Conservation (phyloP, 2,329 filamentous ascomycete genomes). For the Coleophoma cylindrospora region DNA sequence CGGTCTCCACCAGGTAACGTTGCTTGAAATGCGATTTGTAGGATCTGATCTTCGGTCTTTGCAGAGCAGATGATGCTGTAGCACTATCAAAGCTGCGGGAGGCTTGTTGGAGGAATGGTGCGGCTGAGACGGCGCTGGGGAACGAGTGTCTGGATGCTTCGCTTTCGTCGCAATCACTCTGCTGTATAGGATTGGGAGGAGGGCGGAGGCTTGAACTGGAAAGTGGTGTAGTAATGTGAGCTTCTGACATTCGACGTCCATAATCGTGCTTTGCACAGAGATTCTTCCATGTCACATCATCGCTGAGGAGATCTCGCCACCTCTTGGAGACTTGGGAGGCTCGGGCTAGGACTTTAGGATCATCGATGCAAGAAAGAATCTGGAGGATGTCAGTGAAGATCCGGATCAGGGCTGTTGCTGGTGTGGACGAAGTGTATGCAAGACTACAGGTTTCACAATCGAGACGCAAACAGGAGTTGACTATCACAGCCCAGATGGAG, state of each 20-base stretch:
- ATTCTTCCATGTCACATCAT: slow-evolving; percentile 98
- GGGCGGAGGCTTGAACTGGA: slow-evolving; percentile 16
- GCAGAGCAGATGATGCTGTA: slow-evolving; percentile 31
- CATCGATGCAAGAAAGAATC: slow-evolving; percentile 95
- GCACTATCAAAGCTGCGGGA: slow-evolving; percentile 51
- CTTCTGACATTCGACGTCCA: slow-evolving; percentile 47
- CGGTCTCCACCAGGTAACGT: slow-evolving; percentile 92
- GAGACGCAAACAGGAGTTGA: no score
- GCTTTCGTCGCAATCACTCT: slow-evolving; percentile 4
- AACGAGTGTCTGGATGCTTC: slow-evolving; percentile 32
- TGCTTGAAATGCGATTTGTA: slow-evolving; percentile 99
- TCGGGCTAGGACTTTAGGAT: slow-evolving; percentile 87
- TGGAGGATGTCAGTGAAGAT: slow-evolving; percentile 31
- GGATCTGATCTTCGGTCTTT: slow-evolving; percentile 64
- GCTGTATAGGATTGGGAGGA: slow-evolving; percentile 21
- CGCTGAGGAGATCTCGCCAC: slow-evolving; percentile 89
- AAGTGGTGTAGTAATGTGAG: slow-evolving; percentile 15
- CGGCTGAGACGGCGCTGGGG: slow-evolving; percentile 34
- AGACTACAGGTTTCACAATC: no score
- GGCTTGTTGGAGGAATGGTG: slow-evolving; percentile 24
- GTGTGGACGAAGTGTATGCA: no score
- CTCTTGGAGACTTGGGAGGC: slow-evolving; percentile 93
- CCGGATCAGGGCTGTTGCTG: not conserved
- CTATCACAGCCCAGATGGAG: not conserved
- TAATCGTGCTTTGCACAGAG: slow-evolving; percentile 96